A percentile compares a stretch with the other conserved stretches of the same genome.
These are phyloP conservation scores for Silene latifolia DNA, from an alignment of 148 eudicot genomes.

Conservation along the genomic window DNA sequence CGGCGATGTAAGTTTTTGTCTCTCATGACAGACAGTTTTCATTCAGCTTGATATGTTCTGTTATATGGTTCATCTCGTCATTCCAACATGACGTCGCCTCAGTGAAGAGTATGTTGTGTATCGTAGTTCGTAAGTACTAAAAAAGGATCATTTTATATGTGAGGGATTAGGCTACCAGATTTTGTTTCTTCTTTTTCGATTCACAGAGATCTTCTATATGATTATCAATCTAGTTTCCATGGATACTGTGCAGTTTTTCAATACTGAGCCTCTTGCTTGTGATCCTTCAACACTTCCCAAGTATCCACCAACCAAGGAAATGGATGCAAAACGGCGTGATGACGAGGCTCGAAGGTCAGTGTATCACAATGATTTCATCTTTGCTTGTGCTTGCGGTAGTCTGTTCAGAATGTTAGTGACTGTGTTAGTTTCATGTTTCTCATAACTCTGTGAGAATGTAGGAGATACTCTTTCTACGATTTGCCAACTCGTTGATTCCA, in stretches of 20 bases:
- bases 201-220: background rate
- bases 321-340: slow-evolving; percentile 94
- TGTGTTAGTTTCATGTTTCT: background rate
- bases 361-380: background rate
- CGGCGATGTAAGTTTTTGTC: slow-evolving; percentile 33
- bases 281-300: slow-evolving; percentile 86
- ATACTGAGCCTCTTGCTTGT: slow-evolving; percentile 78
- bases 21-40: background rate
- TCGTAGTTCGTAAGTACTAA: no score
- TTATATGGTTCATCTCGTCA: background rate
- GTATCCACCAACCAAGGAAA: slow-evolving; percentile 90
- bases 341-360: slow-evolving; percentile 81
- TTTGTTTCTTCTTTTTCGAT: background rate
- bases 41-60: background rate
- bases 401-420: background rate
- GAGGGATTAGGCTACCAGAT: background rate
- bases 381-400: background rate
- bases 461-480: background rate
- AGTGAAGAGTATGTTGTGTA: background rate
- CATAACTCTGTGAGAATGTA: background rate
- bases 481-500: background rate
- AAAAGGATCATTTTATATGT: background rate
- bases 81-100: background rate
- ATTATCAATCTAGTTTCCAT: slow-evolving; percentile 8
- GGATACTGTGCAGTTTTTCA: slow-evolving; percentile 59